phyloP scores from a whole-genome alignment of 768 basidiomycete genomes.

The Porphyrellus cyaneotinctus region DNA sequence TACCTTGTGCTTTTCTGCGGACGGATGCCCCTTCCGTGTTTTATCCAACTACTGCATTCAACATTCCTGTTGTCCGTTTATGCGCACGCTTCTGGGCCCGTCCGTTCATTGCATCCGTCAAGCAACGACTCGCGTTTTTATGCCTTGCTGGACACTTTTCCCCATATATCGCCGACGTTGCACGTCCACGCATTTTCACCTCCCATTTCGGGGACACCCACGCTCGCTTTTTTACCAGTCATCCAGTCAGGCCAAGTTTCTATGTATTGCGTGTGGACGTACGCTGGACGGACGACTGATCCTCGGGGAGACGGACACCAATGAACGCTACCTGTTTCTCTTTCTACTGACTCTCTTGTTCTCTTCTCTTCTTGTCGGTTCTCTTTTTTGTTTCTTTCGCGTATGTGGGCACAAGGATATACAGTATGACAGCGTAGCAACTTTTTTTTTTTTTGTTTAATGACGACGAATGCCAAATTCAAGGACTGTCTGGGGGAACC shows the following conservation, averaged over 20 bases:
- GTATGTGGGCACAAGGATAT: slow-evolving; percentile 21
- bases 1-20: slow-evolving; percentile 24
- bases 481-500: slow-evolving; percentile 21
- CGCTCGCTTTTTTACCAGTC: slow-evolving; percentile 20
- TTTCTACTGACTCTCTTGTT: slow-evolving; percentile 14
- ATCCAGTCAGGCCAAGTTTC: slow-evolving; percentile 10
- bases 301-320: slow-evolving; percentile 23
- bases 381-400: slow-evolving; percentile 13
- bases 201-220: slow-evolving; percentile 9
- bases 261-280: slow-evolving; percentile 27
- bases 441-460: slow-evolving; percentile 18
- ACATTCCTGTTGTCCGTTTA: slow-evolving; percentile 20
- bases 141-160: slow-evolving; percentile 24
- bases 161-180: slow-evolving; percentile 16
- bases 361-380: background rate
- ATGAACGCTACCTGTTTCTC: slow-evolving; percentile 12
- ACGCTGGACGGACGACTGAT: slow-evolving; percentile 24
- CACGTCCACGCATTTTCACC: slow-evolving; percentile 6
- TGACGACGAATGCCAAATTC: slow-evolving; percentile 19
- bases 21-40: slow-evolving; percentile 16
- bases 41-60: slow-evolving; percentile 13
- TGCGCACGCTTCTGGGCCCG: slow-evolving; percentile 14
- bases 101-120: slow-evolving; percentile 26
- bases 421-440: slow-evolving; percentile 27
- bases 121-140: slow-evolving; percentile 17